phyloP scores from a whole-genome alignment of 2,329 filamentous ascomycete genomes.

The Fusarium verticillioides region DNA sequence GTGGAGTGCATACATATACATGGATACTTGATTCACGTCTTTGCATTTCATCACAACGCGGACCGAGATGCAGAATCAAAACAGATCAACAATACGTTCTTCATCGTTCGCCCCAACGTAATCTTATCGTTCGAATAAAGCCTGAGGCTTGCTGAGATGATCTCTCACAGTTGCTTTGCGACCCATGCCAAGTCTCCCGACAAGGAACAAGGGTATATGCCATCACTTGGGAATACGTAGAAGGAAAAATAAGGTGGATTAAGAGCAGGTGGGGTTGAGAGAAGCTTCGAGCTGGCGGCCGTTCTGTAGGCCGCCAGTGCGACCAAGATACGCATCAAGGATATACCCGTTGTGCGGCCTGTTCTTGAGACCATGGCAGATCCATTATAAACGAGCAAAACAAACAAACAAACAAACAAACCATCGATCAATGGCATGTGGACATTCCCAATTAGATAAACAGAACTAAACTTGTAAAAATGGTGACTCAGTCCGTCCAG shows the following conservation, averaged over 20 bases:
- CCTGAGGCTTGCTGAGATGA: not conserved
- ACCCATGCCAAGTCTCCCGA: conserved; percentile 32
- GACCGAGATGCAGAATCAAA: conserved; percentile 17
- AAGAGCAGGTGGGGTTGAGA: conserved; percentile 25
- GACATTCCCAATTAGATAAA: conserved; percentile 7
- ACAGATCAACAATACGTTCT: not conserved
- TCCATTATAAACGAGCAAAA: conserved; percentile 35
- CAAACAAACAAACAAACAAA: conserved; percentile 27
- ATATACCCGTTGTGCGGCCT: conserved; percentile 37
- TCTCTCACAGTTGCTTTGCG: conserved; percentile 1
- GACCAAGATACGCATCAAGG: conserved; percentile 43
- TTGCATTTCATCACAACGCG: conserved; percentile 23
- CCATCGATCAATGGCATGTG: not conserved
- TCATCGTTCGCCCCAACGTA: not conserved
- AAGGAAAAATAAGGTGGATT: conserved; percentile 23
- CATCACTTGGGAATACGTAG: conserved; percentile 1
- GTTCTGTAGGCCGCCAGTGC: conserved; percentile 14
- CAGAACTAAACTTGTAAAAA: conserved; percentile 13
- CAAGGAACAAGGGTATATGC: conserved; percentile 24
- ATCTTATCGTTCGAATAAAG: not conserved
- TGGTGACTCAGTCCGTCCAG: not conserved
- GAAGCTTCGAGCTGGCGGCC: conserved; percentile 20
- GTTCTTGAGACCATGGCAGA: conserved; percentile 40
- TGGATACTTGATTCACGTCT: conserved; percentile 20
- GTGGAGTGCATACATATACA: conserved; percentile 28